Evolutionary conservation across 2,329 filamentous ascomycete genomes (phyloP), one percentile per base, ranked within the genome.

Genomic region (Parascedosporium putredinis): DNA sequence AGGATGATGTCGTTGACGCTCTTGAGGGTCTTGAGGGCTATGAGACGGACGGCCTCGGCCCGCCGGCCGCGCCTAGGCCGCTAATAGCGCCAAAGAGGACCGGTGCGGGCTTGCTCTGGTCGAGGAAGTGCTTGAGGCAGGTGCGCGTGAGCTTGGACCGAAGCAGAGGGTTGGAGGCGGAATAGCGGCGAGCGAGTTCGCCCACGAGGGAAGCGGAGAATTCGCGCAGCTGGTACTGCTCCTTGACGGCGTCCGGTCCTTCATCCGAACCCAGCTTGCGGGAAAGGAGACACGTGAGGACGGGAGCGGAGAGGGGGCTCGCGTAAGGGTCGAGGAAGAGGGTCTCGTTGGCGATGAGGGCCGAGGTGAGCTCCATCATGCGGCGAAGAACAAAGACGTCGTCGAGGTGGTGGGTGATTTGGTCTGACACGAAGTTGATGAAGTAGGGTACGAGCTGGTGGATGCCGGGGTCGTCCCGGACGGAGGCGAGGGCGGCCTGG

Each of bases 401-500:
- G 67, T 95, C 90, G 55, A 95, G 77, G 57, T 84, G 86, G 64
- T 98, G 93, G 1, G 93, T 97, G 47, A 98, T 88, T 66, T 95
- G 93, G 64, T 96, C 91, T 18, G 89, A 84, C 59, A 97, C 86
- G 65, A 95, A 97, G 64, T 94, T 89, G 52, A 95, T 84, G 59
- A 97, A 96, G 68, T 98, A 98, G 0, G 93, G 93, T 24, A 95
- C 83, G 8, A 98, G 79, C 67, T 98, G 93, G 63, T 98, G 93
- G 34, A 97, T 78, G 33, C 91, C 91, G 0, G 93, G 89, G 61
- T 98, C 93, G 51, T 88, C 86, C 46, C 84, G 78, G 22, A 98
- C 79, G 23, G 88, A 94, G 48, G 87, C 84, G 29, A 96, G 76
- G 0, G 88, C 93, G 0, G 93, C 89, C 46, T 85, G 81, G 49